These are phyloP conservation scores for Gypsophila paniculata DNA, from an alignment of 179 eudicot species.

Conservation along the genomic window DNA sequence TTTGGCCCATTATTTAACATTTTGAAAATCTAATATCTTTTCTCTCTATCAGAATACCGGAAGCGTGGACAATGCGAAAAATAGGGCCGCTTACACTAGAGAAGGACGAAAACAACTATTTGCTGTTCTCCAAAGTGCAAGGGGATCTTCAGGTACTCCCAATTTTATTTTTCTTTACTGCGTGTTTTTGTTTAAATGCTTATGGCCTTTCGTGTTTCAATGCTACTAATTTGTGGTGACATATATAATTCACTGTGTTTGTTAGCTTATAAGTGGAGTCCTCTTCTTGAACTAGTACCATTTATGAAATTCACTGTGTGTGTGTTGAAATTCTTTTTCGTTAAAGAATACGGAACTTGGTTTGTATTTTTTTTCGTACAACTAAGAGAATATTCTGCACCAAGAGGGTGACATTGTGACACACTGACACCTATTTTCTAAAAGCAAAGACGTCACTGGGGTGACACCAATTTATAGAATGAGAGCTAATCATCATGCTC, in stretches of 20 bases:
- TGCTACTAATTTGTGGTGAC: conserved; percentile 1
- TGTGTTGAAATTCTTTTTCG: not conserved
- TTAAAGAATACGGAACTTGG: not conserved
- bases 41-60: conserved; percentile 51
- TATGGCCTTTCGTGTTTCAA: not conserved
- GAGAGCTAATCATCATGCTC: not conserved
- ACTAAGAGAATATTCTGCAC: not conserved
- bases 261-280: not conserved
- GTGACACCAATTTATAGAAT: not conserved
- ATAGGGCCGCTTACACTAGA: conserved; percentile 84
- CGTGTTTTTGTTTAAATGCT: conserved; percentile 15
- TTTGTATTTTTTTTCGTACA: not conserved
- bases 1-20: conserved; percentile 8
- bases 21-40: conserved; percentile 15
- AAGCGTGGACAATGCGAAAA: conserved; percentile 66
- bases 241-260: not conserved
- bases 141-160: conserved; percentile 92
- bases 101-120: conserved; percentile 95
- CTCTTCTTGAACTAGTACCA: not conserved
- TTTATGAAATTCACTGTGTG: not conserved
- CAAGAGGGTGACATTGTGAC: not conserved
- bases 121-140: conserved; percentile 94
- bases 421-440: not conserved
- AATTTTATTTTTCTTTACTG: not conserved
- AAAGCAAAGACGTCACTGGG: not conserved